Base-by-base conservation (phyloP, 1,284 basidiomycete species). In the Fistulina hepatica region DNA sequence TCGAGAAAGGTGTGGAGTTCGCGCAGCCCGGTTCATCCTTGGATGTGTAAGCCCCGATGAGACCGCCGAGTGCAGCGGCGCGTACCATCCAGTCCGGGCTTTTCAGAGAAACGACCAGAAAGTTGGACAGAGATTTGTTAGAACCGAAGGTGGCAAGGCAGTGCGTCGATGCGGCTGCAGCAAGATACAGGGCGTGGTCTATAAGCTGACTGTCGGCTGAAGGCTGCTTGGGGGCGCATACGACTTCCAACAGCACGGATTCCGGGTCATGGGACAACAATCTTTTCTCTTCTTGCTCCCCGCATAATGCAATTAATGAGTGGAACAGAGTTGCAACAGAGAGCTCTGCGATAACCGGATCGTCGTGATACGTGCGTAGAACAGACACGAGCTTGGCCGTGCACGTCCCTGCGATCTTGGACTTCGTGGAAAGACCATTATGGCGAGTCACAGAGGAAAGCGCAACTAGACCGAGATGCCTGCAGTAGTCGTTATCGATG, bases 361-460 rank as follows among this genome's bases (percentile, higher is more conserved):
- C 72, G 23, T 75, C 64, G 1, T 68, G 65, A 36, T 64, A 50
- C 16, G 69, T 60, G 25, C 67, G 51, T 21, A 79, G 54, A 6
- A 75, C 48, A 17, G 59, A 59, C 11, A 69, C 39, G 6, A 80
- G 55, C 1, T 46, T 50, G 2, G 58, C 49, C 5, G 56, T 58
- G 1, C 60, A 51, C 37, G 65, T 56, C 22, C 61, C 61, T 0
- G 75, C 69, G 34, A 81, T 71, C 39, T 70, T 66, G 23, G 57
- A 50, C 34, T 69, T 67, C 15, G 70, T 62, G 15, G 61, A 56
- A 5, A 52, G 40, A 6, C 75, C 75, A 3, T 74, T 73, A 40
- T 78, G 75, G 44, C 74, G 76, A 0, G 77, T 79, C 8, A 78
- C 63, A 21, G 67, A 70, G 1, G 61, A 64, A 11, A 81, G 54